Conservation (phyloP, 352 stramenopile species). For the Phytopythium chamaehyphon region DNA sequence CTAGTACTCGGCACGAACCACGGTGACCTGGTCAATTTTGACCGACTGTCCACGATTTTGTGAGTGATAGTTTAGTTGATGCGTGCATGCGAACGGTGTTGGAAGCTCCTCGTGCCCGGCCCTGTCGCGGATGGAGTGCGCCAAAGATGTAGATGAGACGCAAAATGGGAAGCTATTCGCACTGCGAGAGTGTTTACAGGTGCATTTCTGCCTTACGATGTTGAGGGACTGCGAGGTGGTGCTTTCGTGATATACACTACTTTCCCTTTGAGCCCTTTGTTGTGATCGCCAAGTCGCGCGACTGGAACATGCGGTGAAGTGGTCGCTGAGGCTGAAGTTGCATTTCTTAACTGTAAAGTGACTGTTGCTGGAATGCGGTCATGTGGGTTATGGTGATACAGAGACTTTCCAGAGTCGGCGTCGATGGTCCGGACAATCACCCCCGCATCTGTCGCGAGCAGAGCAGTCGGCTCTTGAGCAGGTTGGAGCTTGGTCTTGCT, state of each 20-base stretch:
- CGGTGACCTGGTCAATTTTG: constrained; percentile 76
- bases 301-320: constrained; percentile 19
- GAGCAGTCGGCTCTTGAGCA: constrained; percentile 21
- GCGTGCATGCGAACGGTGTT: neutral
- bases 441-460: constrained; percentile 39
- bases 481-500: constrained; percentile 20
- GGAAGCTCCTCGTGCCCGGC: neutral
- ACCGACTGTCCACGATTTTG: constrained; percentile 58
- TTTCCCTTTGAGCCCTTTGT: constrained; percentile 42
- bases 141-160: constrained; percentile 6
- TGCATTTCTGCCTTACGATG: too few relatives aligned
- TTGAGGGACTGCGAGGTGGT: neutral
- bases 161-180: constrained; percentile 9
- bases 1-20: constrained; percentile 73
- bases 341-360: neutral
- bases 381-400: constrained; percentile 48
- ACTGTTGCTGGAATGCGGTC: constrained; percentile 12
- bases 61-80: constrained; percentile 12
- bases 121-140: constrained; percentile 6
- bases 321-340: neutral
- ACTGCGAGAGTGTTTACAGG: too few relatives aligned
- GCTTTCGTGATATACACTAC: constrained; percentile 62
- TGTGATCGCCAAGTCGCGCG: constrained; percentile 32
- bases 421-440: constrained; percentile 48
- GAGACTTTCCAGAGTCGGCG: constrained; percentile 12